Base-by-base conservation (phyloP, 331 rosid genomes). In the Saraca asoca region DNA sequence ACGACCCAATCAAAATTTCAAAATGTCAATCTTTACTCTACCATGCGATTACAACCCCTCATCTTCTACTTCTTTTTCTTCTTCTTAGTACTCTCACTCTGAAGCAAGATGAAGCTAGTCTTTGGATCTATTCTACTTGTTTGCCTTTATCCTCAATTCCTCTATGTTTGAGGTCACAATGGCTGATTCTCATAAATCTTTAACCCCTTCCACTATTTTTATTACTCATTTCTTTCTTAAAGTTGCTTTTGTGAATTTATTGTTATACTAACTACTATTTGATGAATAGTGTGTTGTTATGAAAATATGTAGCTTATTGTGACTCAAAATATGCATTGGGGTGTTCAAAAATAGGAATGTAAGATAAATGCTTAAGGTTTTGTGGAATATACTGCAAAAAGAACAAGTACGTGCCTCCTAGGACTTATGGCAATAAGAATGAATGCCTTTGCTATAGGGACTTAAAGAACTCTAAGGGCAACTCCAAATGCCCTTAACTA, bases 381-480 rank as follows among this genome's bases (percentile, higher is more conserved):
- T 93, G 98, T 1, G 90, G 95, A 24, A 86, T 93, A 6, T 93
- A 96, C 74, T 93, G 98, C 12, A 78, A 70, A 10, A 85, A 78
- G 70, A 90, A 97, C 64, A 38, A 83, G 0, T 90, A 97, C 19
- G 97, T 90, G 70, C 98, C 98, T 1, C 88, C 96, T 42, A 96
- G 97, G 64, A 90, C 97, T 66, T 84, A 72, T 9, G 97, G 97
- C 9, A 83, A 93, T 81, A 90, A 93, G 80, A 37, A 88, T 62
- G 91, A 93, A 78, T 90, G 97, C 80, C 91, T 96, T 82, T 93
- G 97, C 74, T 90, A 93, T 77, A 79, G 81, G 19, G 83, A 81
- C 64, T 50, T 85, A 64, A 93, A 79, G 81, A 93, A 90, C 83
- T 72, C 96, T 52, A 84, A 90, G 86, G 95, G 98, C 54, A 15